Evolutionary conservation across 495 filamentous ascomycete genomes (phyloP).

Genomic region (Penicillium simplicissimum): DNA sequence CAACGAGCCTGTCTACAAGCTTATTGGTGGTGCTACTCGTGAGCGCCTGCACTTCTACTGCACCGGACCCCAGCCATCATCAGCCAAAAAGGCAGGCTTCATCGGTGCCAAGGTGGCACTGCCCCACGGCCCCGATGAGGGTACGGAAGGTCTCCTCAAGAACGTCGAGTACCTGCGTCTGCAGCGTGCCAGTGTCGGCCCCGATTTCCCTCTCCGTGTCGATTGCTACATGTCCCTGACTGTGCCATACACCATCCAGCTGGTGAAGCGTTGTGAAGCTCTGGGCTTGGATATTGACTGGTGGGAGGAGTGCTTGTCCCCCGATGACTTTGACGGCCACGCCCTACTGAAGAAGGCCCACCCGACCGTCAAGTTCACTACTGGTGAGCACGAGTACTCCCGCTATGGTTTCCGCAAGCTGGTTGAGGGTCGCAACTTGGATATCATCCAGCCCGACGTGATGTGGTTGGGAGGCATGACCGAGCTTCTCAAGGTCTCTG

Average conservation of each 20-base stretch:
- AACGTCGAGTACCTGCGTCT: slow-evolving; percentile 85
- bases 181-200: slow-evolving; percentile 80
- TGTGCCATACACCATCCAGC: slow-evolving; percentile 86
- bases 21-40: slow-evolving; percentile 84
- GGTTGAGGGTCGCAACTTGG: slow-evolving; percentile 85
- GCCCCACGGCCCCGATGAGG: slow-evolving; percentile 85
- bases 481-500: slow-evolving; percentile 84
- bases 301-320: slow-evolving; percentile 92
- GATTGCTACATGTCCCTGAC: slow-evolving; percentile 97
- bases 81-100: slow-evolving; percentile 82
- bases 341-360: slow-evolving; percentile 85
- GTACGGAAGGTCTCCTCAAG: slow-evolving; percentile 75
- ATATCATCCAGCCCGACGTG: slow-evolving; percentile 92
- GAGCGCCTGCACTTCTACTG: slow-evolving; percentile 88
- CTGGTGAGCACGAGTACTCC: slow-evolving; percentile 92
- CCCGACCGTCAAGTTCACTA: slow-evolving; percentile 89
- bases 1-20: slow-evolving; percentile 89
- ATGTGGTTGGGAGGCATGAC: slow-evolving; percentile 97
- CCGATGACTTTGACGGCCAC: slow-evolving; percentile 89
- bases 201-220: slow-evolving; percentile 89
- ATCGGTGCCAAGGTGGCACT: slow-evolving; percentile 85
- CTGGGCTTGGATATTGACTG: slow-evolving; percentile 85
- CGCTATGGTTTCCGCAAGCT: slow-evolving; percentile 92
- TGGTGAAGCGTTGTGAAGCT: slow-evolving; percentile 77
- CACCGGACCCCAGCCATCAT: slow-evolving; percentile 79